Evolutionary conservation across 306 rosid genomes (phyloP).

Genomic region (Pachyrhizus erosus): DNA sequence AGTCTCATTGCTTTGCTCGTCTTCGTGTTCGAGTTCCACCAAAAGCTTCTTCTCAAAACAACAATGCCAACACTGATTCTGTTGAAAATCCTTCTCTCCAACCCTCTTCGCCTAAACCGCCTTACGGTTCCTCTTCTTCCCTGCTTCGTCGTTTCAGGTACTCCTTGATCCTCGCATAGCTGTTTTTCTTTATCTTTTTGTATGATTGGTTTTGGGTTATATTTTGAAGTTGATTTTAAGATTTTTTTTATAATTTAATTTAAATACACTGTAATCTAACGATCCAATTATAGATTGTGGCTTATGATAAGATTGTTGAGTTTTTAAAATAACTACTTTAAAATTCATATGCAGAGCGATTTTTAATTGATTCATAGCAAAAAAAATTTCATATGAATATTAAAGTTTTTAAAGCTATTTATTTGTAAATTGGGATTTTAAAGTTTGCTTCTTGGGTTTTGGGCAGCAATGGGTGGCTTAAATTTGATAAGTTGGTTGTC

Average conservation of each 20-base stretch:
- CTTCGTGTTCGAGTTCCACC: slow-evolving; percentile 19
- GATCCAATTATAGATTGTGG: neutral
- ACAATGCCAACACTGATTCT: slow-evolving; percentile 44
- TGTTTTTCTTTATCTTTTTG: no score
- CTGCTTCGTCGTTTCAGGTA: slow-evolving; percentile 45
- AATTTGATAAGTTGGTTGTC: neutral
- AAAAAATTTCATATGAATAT: neutral
- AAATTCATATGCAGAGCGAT: neutral
- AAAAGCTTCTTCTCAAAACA: slow-evolving; percentile 43
- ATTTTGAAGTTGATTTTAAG: neutral
- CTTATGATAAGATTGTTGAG: neutral
- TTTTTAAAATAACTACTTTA: neutral
- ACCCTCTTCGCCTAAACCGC: no score
- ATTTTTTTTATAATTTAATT: neutral
- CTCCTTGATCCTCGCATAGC: neutral
- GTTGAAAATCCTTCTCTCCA: neutral
- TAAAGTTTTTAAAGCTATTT: neutral
- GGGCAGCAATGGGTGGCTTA: neutral
- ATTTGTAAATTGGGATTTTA: neutral
- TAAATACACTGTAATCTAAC: neutral
- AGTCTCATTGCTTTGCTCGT: slow-evolving; percentile 34
- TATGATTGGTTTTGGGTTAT: neutral
- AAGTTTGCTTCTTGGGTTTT: neutral
- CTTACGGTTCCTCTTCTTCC: neutral
- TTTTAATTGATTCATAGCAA: neutral